A percentile compares a stretch with the other conserved stretches of the same genome.
Conservation (phyloP, 352 stramenopile species). For the Pythium brachiatum region DNA sequence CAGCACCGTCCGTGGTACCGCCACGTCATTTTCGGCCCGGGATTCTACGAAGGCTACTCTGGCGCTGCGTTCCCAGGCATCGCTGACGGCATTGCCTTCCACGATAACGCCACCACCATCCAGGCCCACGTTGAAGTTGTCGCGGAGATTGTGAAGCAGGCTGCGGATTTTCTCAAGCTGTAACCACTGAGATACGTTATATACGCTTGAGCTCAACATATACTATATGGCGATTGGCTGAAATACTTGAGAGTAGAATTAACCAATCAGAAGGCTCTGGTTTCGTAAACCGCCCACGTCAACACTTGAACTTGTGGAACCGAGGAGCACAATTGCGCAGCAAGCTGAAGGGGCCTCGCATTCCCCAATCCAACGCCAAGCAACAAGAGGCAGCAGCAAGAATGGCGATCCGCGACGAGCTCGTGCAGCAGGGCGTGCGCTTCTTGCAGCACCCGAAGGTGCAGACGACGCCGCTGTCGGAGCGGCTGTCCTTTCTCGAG, state of each 20-base stretch:
- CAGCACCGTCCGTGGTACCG: slow-evolving; percentile 54
- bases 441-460: slow-evolving; percentile 79
- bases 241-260: too few relatives aligned
- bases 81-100: slow-evolving; percentile 41
- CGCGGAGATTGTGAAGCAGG: slow-evolving; percentile 29
- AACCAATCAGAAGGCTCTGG: neutral
- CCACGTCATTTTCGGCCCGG: too few relatives aligned
- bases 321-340: slow-evolving; percentile 3
- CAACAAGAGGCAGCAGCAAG: slow-evolving; percentile 4
- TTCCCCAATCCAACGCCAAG: neutral
- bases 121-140: slow-evolving; percentile 45
- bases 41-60: slow-evolving; percentile 53
- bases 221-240: too few relatives aligned
- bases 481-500: slow-evolving; percentile 68
- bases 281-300: neutral
- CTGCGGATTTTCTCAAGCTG: slow-evolving; percentile 33
- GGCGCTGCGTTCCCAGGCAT: slow-evolving; percentile 48
- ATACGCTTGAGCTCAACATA: too few relatives aligned
- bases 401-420: slow-evolving; percentile 51
- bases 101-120: slow-evolving; percentile 30
- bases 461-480: slow-evolving; percentile 70
- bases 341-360: neutral
- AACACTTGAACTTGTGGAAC: neutral
- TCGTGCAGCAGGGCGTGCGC: slow-evolving; percentile 69
- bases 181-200: too few relatives aligned